These are phyloP conservation scores for Sordariomycetes sp. DNA, from an alignment of 2,329 filamentous ascomycete species.

Conservation along the genomic window DNA sequence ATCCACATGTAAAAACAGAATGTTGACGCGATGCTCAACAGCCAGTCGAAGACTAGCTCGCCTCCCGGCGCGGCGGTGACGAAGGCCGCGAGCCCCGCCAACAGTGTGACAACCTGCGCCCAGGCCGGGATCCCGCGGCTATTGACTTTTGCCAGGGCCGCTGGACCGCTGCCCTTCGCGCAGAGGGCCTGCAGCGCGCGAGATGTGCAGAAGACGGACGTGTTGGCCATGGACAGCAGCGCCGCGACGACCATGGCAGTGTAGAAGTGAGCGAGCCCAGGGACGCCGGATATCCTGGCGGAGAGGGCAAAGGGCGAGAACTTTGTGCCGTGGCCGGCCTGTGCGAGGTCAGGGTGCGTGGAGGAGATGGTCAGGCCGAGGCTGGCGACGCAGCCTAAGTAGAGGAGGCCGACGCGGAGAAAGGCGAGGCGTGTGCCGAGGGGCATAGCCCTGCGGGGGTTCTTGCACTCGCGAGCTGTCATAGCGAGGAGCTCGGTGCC, in stretches of 20 bases:
- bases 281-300: slow-evolving; percentile 14
- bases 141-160: slow-evolving; percentile 11
- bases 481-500: slow-evolving; percentile 31
- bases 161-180: slow-evolving; percentile 19
- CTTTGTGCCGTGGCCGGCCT: slow-evolving; percentile 9
- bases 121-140: slow-evolving; percentile 25
- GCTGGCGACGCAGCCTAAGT: slow-evolving; percentile 35
- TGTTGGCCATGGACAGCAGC: slow-evolving; percentile 22
- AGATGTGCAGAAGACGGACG: slow-evolving; percentile 25
- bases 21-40: slow-evolving; percentile 30
- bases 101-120: slow-evolving; percentile 22
- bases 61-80: slow-evolving; percentile 22
- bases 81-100: slow-evolving; percentile 27
- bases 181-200: slow-evolving; percentile 21
- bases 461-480: slow-evolving; percentile 26
- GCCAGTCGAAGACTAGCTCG: slow-evolving; percentile 27
- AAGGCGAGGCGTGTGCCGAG: slow-evolving; percentile 39
- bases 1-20: slow-evolving; percentile 34
- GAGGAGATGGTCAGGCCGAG: slow-evolving; percentile 34
- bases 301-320: slow-evolving; percentile 3
- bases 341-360: slow-evolving; percentile 24
- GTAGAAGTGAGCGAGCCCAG: slow-evolving; percentile 20
- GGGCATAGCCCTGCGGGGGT: slow-evolving; percentile 33
- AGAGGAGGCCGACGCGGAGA: slow-evolving; percentile 39
- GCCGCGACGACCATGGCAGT: slow-evolving; percentile 20